Conservation (phyloP, 2,329 filamentous ascomycete genomes). For the Emericellopsis atlantica region DNA sequence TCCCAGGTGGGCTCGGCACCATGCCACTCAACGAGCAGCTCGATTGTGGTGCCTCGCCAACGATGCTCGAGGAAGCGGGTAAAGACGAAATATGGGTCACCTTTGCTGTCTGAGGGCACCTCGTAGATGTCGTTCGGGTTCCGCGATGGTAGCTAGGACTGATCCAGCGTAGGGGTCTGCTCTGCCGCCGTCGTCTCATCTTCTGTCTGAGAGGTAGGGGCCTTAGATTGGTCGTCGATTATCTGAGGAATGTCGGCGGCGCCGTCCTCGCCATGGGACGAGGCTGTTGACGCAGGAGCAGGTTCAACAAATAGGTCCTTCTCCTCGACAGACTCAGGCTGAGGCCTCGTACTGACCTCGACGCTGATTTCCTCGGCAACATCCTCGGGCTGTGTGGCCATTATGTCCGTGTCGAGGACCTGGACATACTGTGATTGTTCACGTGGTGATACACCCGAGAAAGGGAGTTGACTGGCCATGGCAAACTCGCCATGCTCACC, state of each 20-base stretch:
- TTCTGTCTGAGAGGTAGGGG: no score
- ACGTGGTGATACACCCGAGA: no score
- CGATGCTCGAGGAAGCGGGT: constrained; percentile 9
- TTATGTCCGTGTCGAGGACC: no score
- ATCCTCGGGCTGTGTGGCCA: no score
- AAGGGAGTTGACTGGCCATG: no score
- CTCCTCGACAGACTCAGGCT: background rate
- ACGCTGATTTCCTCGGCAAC: no score
- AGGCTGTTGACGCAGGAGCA: background rate
- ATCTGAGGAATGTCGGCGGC: no score
- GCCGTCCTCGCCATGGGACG: background rate
- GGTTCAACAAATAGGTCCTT: background rate
- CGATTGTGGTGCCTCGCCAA: constrained; percentile 14
- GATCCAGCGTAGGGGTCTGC: background rate
- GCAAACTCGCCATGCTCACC: no score
- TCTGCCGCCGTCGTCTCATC: background rate
- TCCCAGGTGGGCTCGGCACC: constrained; percentile 18
- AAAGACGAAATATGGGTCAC: background rate
- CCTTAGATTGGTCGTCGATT: no score
- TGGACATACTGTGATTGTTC: no score
- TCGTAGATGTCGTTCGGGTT: background rate
- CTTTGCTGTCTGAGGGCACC: background rate
- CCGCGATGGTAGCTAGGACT: background rate
- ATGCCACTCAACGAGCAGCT: constrained; percentile 19
- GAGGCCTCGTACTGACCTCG: no score